Conservation (phyloP, 257 asterid species). For the Paulownia fortunei region DNA sequence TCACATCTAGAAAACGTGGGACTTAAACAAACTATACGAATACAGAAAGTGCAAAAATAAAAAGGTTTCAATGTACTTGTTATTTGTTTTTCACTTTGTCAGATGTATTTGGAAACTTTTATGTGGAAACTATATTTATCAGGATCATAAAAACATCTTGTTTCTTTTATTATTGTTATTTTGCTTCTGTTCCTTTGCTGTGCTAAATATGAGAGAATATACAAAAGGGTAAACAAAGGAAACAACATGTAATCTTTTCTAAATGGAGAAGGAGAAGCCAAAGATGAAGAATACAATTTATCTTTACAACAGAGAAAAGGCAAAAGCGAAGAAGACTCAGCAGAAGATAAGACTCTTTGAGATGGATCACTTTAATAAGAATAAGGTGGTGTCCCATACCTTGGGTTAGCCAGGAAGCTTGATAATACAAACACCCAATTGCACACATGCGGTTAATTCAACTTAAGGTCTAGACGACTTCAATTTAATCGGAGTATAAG, state of each 20-base stretch:
- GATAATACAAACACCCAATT: too few species aligned
- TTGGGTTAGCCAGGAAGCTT: too few species aligned
- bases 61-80: background rate
- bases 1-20: background rate
- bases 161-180: background rate
- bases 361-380: too few species aligned
- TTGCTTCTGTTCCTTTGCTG: background rate
- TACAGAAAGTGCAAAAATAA: too few species aligned
- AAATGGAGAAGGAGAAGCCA: too few species aligned
- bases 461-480: background rate
- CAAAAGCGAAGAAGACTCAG: background rate
- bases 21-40: background rate
- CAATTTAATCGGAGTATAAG: background rate
- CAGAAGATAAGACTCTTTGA: too few species aligned
- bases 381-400: too few species aligned
- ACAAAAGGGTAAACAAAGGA: background rate
- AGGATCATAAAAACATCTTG: background rate
- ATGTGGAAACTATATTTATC: background rate
- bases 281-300: background rate
- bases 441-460: background rate
- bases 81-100: background rate
- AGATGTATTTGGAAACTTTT: background rate
- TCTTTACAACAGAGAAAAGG: background rate
- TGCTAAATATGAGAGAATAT: background rate
- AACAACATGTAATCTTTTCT: background rate